Evolutionary conservation across 257 asterid genomes (phyloP).

Genomic region (Solanum bulbocastanum): DNA sequence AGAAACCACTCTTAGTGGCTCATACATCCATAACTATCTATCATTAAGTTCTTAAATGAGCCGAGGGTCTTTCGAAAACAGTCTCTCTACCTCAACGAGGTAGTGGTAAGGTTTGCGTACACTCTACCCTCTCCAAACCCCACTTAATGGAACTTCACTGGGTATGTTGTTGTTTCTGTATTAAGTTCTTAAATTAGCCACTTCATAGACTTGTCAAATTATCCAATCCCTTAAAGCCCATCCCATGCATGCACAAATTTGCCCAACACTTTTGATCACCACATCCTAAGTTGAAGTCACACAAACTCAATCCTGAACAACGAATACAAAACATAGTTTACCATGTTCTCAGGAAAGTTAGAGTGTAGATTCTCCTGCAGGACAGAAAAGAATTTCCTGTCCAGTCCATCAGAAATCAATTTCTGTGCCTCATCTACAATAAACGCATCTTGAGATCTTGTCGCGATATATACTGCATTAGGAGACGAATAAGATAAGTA

Average conservation of each 20-base stretch:
- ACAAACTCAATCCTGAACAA: constrained; percentile 4
- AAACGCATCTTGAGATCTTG: constrained; percentile 38
- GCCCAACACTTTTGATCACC: neutral
- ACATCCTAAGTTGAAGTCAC: neutral
- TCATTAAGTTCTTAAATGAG: neutral
- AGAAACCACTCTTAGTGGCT: neutral
- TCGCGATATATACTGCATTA: constrained; percentile 45
- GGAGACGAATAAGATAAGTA: neutral
- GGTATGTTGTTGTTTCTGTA: neutral
- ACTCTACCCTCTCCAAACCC: neutral
- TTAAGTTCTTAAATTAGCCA: neutral
- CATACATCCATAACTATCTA: neutral
- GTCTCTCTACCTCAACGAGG: neutral
- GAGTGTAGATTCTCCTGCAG: constrained; percentile 61
- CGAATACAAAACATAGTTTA: constrained; percentile 16
- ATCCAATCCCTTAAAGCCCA: neutral
- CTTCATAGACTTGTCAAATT: neutral
- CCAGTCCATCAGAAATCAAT: constrained; percentile 71
- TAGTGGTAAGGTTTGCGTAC: neutral
- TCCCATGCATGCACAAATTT: neutral
- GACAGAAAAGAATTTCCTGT: constrained; percentile 39
- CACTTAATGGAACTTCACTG: neutral
- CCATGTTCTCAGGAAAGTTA: constrained; percentile 77
- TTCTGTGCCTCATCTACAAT: constrained; percentile 53
- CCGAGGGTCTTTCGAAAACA: neutral